Evolutionary conservation across 306 rosid species (phyloP), one percentile per base, ranked within the genome.

Genomic region (Castanopsis chinensis): DNA sequence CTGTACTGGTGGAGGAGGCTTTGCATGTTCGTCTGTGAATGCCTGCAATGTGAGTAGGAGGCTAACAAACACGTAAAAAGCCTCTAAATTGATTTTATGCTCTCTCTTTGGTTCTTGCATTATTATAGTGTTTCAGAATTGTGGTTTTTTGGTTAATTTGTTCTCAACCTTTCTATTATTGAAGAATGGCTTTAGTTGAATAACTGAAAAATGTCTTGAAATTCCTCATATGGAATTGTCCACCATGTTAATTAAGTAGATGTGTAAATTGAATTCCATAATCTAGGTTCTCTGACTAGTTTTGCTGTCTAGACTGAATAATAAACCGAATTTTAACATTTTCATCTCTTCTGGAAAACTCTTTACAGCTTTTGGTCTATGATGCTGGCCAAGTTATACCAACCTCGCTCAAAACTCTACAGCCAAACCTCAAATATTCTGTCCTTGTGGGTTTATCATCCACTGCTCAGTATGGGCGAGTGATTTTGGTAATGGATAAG

Each of bases 381-480:
- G 98, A 97, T 75, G 90, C 91, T 58, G 98, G 97, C 79, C 81
- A 87, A 77, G 97, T 92, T 71, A 81, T 94, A 74, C 97, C 98
- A 78, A 86, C 89, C 77, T 88, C 98, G 30, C 79, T 94, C 64
- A 91, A 69, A 25, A 76, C 75, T 84, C 82, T 94, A 75, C 81
- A 87, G 88, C 94, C 87, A 76, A 84, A 87, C 85, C 88, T 92
- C 69, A 52, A 51, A 79, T 94, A 91, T 81, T 91, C 97, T 69
- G 87, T 94, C 73, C 73, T 79, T 21, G 89, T 94, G 78, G 84
- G 86, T 77, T 85, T 94, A 75, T 80, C 92, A 21, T 43, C 97
- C 20, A 58, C 80, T 2, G 82, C 74, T 85, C 88, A 89, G 67
- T 89, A 79, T 45, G 91, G 97, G 73, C 86, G 97, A 15, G 91